Base-by-base conservation (phyloP, 805 yeast genomes). In the Kockiozyma suomiensis region DNA sequence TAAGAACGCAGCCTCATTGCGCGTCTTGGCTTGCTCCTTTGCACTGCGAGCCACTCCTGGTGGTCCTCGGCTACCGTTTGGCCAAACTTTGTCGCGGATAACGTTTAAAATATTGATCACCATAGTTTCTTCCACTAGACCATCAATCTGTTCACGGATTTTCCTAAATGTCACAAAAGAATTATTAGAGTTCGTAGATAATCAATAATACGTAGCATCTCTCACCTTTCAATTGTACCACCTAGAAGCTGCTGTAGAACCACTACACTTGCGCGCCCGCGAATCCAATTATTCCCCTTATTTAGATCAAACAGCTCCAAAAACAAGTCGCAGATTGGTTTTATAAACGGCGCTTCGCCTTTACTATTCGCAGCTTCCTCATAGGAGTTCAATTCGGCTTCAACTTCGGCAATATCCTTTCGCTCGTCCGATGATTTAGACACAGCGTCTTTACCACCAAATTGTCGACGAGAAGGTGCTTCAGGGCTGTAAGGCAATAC, bases 231-330 rank as follows among this genome's bases (percentile, higher is more conserved):
- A 53, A 92, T 86, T 0, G 97, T 87, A 1, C 93, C 88, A 0
- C 97, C 97, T 40, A 92, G 78, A 0, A 92, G 73, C 70, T 90
- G 97, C 72, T 91, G 97, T 54, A 92, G 74, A 2, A 92, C 83
- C 4, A 90, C 84, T 40, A 91, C 79, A 7, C 90, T 78, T 0
- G 97, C 97, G 46, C 91, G 78, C 0, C 97, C 97, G 54, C 96
- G 76, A 1, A 92, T 73, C 96, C 97, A 90, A 49, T 84, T 83
- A 49, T 83, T 84, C 1, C 88, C 79, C 49, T 76, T 78, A 55
- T 83, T 82, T 23, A 89, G 73, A 32, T 88, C 84, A 73, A 92
- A 92, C 1, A 90, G 69, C 0, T 86, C 77, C 19, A 89, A 80
- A 53, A 91, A 79, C 10, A 90, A 70, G 64, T 90, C 96, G 65